Evolutionary conservation across 2,329 filamentous ascomycete genomes (phyloP), one percentile per base, ranked within the genome.

Genomic region (Aspergillus phoenicis): DNA sequence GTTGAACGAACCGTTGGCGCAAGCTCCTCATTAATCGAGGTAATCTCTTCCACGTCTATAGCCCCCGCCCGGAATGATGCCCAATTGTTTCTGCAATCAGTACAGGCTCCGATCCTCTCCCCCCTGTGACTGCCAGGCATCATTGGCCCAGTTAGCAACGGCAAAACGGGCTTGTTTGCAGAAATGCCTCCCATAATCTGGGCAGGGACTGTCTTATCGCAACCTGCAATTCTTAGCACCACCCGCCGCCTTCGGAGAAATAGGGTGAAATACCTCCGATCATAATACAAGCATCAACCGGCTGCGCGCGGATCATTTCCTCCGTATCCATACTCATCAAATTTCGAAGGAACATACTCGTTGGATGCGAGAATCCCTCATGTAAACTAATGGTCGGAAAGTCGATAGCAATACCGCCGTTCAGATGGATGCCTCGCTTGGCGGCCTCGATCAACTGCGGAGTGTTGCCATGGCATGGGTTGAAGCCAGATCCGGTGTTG

Each of bases 261-360:
- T 30, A 30, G 28, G 28, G 0, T 11, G 28, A 30, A 30, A 62
- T 58, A 85, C 86, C 88, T 52, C 88, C 89, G 66, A 91, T 87
- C 64, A 89, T 79, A 13, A 90, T 82, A 8, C 85, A 85, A 0
- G 87, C 85, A 74, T 91, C 89, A 10, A 89, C 81, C 0, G 89
- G 89, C 73, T 91, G 89, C 0, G 88, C 88, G 47, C 80, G 79
- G 56, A 91, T 86, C 89, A 91, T 91, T 77, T 91, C 89, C 72
- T 91, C 89, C 0, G 89, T 91, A 69, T 91, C 89, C 87, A 91
- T 90, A 64, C 86, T 88, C 89, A 91, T 91, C 58, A 91, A 69
- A 65, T 91, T 91, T 22, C 89, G 77, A 51, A 91, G 70, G 58
- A 86, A 91, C 89, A 91, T 91, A 76, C 88, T 91, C 3, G 89